A percentile compares a stretch with the other conserved stretches of the same genome.
These are phyloP conservation scores for Dalbergia cultrata DNA, from an alignment of 306 rosid genomes.

Conservation along the genomic window DNA sequence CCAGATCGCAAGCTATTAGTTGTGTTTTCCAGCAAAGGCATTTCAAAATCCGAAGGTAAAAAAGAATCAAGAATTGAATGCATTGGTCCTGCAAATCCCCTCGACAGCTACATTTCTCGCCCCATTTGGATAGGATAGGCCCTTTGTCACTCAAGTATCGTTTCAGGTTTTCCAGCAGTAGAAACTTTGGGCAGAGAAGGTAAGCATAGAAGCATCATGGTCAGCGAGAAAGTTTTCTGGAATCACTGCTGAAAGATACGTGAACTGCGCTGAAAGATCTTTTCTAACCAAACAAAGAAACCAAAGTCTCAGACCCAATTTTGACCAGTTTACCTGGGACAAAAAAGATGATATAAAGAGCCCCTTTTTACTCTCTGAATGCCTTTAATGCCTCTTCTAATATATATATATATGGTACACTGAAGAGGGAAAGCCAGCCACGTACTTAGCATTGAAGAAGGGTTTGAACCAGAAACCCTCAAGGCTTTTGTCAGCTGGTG, in stretches of 20 bases:
- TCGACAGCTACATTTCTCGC: constrained; percentile 43
- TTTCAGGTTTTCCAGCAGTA: constrained; percentile 56
- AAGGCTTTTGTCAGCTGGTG: constrained; percentile 64
- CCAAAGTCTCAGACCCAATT: constrained; percentile 48
- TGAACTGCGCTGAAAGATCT: constrained; percentile 53
- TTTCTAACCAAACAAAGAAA: constrained; percentile 47
- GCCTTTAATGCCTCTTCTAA: constrained; percentile 47
- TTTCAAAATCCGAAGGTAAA: constrained; percentile 36
- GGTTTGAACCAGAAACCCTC: constrained; percentile 49
- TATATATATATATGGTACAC: constrained; percentile 33
- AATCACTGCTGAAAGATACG: constrained; percentile 54
- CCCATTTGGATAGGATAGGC: constrained; percentile 40
- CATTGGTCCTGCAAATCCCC: constrained; percentile 40
- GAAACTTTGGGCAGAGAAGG: constrained; percentile 45
- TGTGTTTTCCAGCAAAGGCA: neutral
- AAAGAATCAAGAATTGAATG: constrained; percentile 35
- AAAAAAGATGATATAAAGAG: constrained; percentile 49
- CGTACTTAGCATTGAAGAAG: constrained; percentile 28
- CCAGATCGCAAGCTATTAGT: constrained; percentile 9
- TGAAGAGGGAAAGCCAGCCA: constrained; percentile 5
- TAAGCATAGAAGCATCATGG: constrained; percentile 48
- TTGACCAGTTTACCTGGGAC: constrained; percentile 52
- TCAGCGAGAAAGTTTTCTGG: constrained; percentile 48
- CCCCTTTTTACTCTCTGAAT: constrained; percentile 40
- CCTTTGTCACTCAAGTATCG: constrained; percentile 40